Percentiles rank a stretch among this genome's conserved stretches.
Conservation (phyloP, 169 alveolate species). For the Babesia gibsoni region DNA sequence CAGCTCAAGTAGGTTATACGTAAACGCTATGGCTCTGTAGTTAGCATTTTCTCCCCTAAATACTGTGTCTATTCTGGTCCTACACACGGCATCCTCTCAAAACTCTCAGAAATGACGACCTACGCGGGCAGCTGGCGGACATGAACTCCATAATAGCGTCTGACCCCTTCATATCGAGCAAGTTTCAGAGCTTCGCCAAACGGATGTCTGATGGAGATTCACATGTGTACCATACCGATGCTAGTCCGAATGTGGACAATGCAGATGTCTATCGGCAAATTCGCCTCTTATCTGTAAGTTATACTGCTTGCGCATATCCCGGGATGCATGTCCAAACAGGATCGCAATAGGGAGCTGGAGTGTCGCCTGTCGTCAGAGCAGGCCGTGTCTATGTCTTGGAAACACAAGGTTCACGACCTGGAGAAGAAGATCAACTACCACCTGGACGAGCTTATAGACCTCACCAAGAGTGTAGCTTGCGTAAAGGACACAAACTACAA, state of each 20-base stretch:
- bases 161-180: constrained; percentile 53
- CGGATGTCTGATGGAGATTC: not conserved
- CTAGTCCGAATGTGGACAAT: not conserved
- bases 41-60: not conserved
- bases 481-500: constrained; percentile 34
- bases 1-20: constrained; percentile 34
- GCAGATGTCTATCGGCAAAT: constrained; percentile 51
- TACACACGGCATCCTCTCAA: not conserved
- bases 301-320: not conserved
- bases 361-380: constrained; percentile 52
- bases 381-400: constrained; percentile 63
- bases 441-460: constrained; percentile 44
- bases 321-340: constrained; percentile 6
- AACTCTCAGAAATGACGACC: constrained; percentile 37
- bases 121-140: constrained; percentile 49
- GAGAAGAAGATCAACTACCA: constrained; percentile 39
- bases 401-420: constrained; percentile 48
- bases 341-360: constrained; percentile 52
- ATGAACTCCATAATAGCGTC: constrained; percentile 44
- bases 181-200: constrained; percentile 17
- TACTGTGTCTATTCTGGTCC: not conserved
- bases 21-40: not conserved
- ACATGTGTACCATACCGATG: not conserved
- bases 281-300: constrained; percentile 28
- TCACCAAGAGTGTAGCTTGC: constrained; percentile 25